Evolutionary conservation across 2,329 filamentous ascomycete genomes (phyloP).

Genomic region (Gremmenia infestans): DNA sequence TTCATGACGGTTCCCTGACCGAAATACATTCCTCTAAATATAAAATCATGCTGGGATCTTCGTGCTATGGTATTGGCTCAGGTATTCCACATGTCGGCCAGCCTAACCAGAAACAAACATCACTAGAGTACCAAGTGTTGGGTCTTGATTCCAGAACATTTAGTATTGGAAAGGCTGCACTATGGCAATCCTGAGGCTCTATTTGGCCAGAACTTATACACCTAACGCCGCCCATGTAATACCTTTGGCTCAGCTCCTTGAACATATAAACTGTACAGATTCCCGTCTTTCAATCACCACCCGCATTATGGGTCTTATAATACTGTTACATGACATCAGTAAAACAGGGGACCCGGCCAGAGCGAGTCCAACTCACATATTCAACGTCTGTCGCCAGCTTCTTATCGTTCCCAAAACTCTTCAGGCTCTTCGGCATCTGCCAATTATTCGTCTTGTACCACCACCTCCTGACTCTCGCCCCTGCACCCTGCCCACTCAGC

Average conservation of each 20-base stretch:
- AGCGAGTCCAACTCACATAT: constrained; percentile 33
- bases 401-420: constrained; percentile 18
- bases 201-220: too few relatives aligned
- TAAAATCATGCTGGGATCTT: too few relatives aligned
- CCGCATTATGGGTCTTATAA: constrained; percentile 25
- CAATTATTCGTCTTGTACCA: constrained; percentile 96
- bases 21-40: too few relatives aligned
- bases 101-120: too few relatives aligned
- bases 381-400: constrained; percentile 36
- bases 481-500: constrained; percentile 70
- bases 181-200: too few relatives aligned
- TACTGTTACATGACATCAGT: constrained; percentile 26
- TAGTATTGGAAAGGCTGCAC: too few relatives aligned
- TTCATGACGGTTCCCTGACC: too few relatives aligned
- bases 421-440: constrained; percentile 51
- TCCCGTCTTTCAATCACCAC: constrained; percentile 10
- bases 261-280: neutral
- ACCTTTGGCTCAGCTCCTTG: neutral
- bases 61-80: too few relatives aligned
- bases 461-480: constrained; percentile 78
- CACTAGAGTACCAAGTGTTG: too few relatives aligned
- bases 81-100: too few relatives aligned
- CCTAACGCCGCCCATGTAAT: neutral
- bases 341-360: constrained; percentile 14
- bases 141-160: too few relatives aligned